A percentile compares a stretch with the other conserved stretches of the same genome.
Conservation (phyloP, 345 rosid species). For the Mallotus nudiflorus region DNA sequence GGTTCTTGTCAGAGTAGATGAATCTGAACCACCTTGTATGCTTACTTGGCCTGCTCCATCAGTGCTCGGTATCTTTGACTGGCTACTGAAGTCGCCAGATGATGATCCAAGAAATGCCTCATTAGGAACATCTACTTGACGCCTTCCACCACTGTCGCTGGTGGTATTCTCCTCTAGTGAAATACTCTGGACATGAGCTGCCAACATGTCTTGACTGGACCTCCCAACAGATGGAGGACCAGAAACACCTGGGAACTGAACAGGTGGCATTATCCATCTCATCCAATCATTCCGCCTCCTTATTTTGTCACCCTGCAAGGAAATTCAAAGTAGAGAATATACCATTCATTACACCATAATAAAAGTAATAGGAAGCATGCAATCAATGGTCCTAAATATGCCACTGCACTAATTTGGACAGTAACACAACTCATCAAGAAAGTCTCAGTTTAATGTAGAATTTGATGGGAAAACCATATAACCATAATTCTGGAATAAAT, state of each 20-base stretch:
- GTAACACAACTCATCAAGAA: background rate
- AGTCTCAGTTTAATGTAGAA: background rate
- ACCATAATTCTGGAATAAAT: background rate
- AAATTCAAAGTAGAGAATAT: background rate
- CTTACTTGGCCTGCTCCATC: conserved; percentile 12
- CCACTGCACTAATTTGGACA: background rate
- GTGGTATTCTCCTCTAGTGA: conserved; percentile 36
- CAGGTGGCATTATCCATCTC: conserved; percentile 56
- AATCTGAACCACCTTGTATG: conserved; percentile 10
- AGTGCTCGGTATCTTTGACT: conserved; percentile 11
- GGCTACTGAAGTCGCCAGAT: conserved; percentile 21
- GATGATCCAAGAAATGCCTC: conserved; percentile 16
- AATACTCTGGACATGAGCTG: conserved; percentile 27
- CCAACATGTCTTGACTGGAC: conserved; percentile 31
- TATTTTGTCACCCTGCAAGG: conserved; percentile 61
- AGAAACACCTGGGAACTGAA: conserved; percentile 35
- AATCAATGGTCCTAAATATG: background rate
- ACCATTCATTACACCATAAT: background rate
- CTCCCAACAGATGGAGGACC: conserved; percentile 26
- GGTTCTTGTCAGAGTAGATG: conserved; percentile 6
- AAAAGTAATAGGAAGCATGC: background rate
- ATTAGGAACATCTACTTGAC: conserved; percentile 5
- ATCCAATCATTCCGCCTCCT: conserved; percentile 71
- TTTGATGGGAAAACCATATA: background rate
- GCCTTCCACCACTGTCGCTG: conserved; percentile 7